Percentiles rank a stretch among this genome's conserved stretches.
Conservation (phyloP, 169 alveolate species). For the Theileria parva region DNA sequence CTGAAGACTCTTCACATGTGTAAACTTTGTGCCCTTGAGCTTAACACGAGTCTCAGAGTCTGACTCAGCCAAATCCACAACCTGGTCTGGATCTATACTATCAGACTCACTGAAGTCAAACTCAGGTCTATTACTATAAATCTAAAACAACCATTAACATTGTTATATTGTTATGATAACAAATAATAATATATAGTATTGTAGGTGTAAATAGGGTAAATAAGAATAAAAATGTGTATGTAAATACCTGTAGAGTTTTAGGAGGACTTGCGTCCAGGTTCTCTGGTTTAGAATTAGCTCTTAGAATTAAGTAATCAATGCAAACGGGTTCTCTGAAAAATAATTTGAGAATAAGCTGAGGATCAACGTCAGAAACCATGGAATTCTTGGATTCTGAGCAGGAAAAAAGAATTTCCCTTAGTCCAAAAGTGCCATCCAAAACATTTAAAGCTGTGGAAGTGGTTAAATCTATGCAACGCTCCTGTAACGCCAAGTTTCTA, state of each 20-base stretch:
- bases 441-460: constrained; percentile 27
- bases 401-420: constrained; percentile 14
- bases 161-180: neutral
- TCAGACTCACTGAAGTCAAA: constrained; percentile 52
- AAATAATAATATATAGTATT: neutral
- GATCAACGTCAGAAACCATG: constrained; percentile 59
- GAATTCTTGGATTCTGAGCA: neutral
- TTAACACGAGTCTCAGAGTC: neutral
- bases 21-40: constrained; percentile 50
- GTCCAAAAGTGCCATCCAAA: constrained; percentile 25
- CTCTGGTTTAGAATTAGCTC: constrained; percentile 23
- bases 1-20: constrained; percentile 32
- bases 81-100: constrained; percentile 34
- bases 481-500: constrained; percentile 34
- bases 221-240: neutral
- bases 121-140: constrained; percentile 54
- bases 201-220: neutral
- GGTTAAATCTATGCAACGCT: constrained; percentile 34
- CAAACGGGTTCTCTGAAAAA: constrained; percentile 48
- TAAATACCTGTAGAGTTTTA: constrained; percentile 31
- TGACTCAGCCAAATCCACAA: constrained; percentile 14
- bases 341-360: constrained; percentile 57
- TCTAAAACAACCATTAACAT: constrained; percentile 11
- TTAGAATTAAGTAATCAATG: neutral
- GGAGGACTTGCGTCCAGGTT: constrained; percentile 32